Percentiles rank a stretch among this genome's conserved stretches.
These are phyloP conservation scores for Cladosporium sp. DNA, from an alignment of 2,329 filamentous ascomycete species.

Conservation along the genomic window DNA sequence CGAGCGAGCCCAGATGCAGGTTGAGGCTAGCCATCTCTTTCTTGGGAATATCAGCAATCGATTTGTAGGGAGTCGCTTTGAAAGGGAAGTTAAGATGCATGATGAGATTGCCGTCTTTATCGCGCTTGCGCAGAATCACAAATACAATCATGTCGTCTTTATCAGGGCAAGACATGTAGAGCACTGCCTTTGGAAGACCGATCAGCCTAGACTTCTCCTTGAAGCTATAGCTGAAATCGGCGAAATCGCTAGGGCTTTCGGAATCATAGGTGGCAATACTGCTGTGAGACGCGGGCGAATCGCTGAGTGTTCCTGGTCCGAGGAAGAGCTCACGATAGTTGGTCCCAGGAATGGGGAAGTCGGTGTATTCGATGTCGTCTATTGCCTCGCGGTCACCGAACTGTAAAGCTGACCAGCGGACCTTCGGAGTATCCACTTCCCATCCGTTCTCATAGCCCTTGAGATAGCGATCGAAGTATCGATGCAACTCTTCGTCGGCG, in stretches of 20 bases:
- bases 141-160: slow-evolving; percentile 19
- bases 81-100: slow-evolving; percentile 15
- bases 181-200: slow-evolving; percentile 43
- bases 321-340: slow-evolving; percentile 12
- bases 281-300: neutral
- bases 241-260: slow-evolving; percentile 17
- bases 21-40: slow-evolving; percentile 1
- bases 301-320: neutral
- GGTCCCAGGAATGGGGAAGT: slow-evolving; percentile 14
- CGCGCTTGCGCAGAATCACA: slow-evolving; percentile 17
- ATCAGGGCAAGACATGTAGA: slow-evolving; percentile 36
- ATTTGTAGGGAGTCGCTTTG: slow-evolving; percentile 19
- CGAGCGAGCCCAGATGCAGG: slow-evolving; percentile 4
- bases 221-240: slow-evolving; percentile 39
- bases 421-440: slow-evolving; percentile 42
- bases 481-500: slow-evolving; percentile 35
- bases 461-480: slow-evolving; percentile 36
- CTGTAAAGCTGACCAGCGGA: slow-evolving; percentile 38
- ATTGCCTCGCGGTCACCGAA: slow-evolving; percentile 31
- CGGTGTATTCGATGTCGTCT: slow-evolving; percentile 8
- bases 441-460: slow-evolving; percentile 41
- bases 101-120: slow-evolving; percentile 9
- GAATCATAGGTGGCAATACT: neutral
- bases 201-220: slow-evolving; percentile 36
- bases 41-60: slow-evolving; percentile 37